Evolutionary conservation across 345 rosid species (phyloP), one percentile per base, ranked within the genome.

Genomic region (Arabis alpina): DNA sequence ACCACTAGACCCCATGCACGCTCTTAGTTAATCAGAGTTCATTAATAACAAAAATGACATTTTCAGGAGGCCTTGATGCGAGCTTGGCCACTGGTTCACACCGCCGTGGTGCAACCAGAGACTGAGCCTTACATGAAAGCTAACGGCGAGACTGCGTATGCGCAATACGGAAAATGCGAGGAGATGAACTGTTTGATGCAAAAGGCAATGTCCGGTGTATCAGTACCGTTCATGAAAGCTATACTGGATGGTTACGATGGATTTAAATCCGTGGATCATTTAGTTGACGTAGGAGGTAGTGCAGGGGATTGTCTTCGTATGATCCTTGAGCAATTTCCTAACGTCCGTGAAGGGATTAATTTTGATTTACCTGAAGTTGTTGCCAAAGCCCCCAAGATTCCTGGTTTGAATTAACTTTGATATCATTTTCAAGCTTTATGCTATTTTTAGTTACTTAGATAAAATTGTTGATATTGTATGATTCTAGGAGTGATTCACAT

Each of bases 281-380:
- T 93, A 63, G 93, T 93, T 27, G 98, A 93, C 53, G 98, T 93
- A 40, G 98, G 97, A 47, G 98, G 98, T 16, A 93, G 98, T 14
- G 91, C 85, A 8, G 98, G 98, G 32, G 97, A 90, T 79, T 93
- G 96, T 79, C 88, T 93, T 36, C 79, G 81, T 76, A 90, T 90
- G 98, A 93, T 93, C 49, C 16, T 88, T 23, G 12, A 75, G 3
- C 86, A 86, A 15, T 76, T 81, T 72, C 80, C 92, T 2, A 57
- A 51, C 24, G 65, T 93, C 2, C 73, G 73, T 15, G 67, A 82
- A 68, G 98, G 89, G 2, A 77, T 88, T 79, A 93, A 93, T 77
- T 93, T 88, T 62, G 98, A 93, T 66, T 56, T 93, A 78, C 97
- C 93, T 15, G 92, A 87, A 68, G 98, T 93, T 10, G 88, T 90